Evolutionary conservation across 306 rosid genomes (phyloP).

Genomic region (Lotus japonicus): DNA sequence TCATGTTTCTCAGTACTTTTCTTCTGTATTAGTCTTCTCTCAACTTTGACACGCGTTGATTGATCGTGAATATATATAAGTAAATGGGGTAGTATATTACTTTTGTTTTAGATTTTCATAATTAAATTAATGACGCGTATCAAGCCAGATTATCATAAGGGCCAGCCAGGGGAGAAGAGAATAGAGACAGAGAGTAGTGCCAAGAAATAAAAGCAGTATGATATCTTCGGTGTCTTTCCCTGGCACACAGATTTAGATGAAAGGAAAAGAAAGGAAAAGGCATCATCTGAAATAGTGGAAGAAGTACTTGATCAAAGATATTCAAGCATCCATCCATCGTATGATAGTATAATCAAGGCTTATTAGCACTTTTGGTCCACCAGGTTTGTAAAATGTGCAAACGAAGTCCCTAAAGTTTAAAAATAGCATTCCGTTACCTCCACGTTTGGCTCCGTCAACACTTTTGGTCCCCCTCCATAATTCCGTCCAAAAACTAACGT

Average conservation of each 20-base stretch:
- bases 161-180: too few relatives aligned
- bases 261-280: neutral
- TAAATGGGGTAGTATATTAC: neutral
- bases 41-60: neutral
- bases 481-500: too few relatives aligned
- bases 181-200: conserved; percentile 15
- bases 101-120: neutral
- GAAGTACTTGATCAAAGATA: neutral
- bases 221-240: conserved; percentile 24
- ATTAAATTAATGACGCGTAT: neutral
- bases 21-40: too few relatives aligned
- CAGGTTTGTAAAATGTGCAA: too few relatives aligned
- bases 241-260: conserved; percentile 6
- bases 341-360: neutral
- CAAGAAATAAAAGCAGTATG: conserved; percentile 20
- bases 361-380: too few relatives aligned
- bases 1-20: neutral
- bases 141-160: neutral
- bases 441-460: too few relatives aligned
- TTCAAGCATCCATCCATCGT: neutral
- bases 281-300: neutral
- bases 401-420: too few relatives aligned
- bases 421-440: too few relatives aligned
- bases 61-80: neutral
- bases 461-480: too few relatives aligned